Evolutionary conservation across 202 grass and related monocot genomes (phyloP).

Genomic region (Digitaria exilis): DNA sequence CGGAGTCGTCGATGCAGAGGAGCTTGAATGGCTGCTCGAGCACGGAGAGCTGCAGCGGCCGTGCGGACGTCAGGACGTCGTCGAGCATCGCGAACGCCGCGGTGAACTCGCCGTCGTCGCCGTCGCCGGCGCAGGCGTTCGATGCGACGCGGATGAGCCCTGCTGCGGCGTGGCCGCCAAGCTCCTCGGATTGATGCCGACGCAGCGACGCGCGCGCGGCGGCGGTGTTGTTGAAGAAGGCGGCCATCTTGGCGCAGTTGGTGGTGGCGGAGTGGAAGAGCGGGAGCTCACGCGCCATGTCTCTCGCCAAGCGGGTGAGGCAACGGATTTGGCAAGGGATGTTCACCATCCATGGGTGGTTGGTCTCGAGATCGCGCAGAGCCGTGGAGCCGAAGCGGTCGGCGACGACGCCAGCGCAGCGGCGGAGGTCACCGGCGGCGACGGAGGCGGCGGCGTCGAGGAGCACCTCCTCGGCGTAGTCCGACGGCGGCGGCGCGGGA

Average conservation of each 20-base stretch:
- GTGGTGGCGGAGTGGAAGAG: constrained; percentile 54
- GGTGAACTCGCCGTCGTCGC: constrained; percentile 3
- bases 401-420: constrained; percentile 75
- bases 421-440: constrained; percentile 43
- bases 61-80: constrained; percentile 56
- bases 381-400: constrained; percentile 80
- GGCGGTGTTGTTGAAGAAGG: constrained; percentile 61
- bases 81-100: constrained; percentile 70
- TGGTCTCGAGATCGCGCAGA: constrained; percentile 64
- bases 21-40: constrained; percentile 73
- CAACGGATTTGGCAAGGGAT: constrained; percentile 66
- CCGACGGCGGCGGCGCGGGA: constrained; percentile 39
- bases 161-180: constrained; percentile 47
- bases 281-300: constrained; percentile 63
- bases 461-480: constrained; percentile 73
- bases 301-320: constrained; percentile 46
- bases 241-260: constrained; percentile 66
- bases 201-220: constrained; percentile 58
- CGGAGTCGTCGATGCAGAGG: constrained; percentile 50
- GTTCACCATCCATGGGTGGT: constrained; percentile 86
- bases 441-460: constrained; percentile 53
- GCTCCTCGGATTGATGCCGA: constrained; percentile 69
- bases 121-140: no score
- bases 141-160: constrained; percentile 54
- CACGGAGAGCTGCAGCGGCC: constrained; percentile 59